Percentiles rank a stretch among this genome's conserved stretches.
Conservation (phyloP, 345 rosid genomes). For the Ailanthus altissimus region DNA sequence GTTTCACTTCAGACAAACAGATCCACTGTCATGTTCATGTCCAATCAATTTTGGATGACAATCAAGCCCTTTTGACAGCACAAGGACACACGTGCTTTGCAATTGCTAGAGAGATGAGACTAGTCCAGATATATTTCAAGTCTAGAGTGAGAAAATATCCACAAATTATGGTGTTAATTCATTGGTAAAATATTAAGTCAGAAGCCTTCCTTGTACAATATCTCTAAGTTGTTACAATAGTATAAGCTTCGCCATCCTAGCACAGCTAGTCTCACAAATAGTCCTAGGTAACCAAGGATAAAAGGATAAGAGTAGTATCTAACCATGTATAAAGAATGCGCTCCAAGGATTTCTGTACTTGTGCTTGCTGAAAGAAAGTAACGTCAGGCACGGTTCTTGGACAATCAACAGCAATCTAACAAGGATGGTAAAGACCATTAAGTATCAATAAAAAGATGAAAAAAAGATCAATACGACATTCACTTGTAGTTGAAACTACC, state of each 20-base stretch:
- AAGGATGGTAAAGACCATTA: conserved; percentile 22
- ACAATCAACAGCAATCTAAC: conserved; percentile 95
- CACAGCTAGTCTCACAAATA: background rate
- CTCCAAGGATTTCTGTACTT: conserved; percentile 97
- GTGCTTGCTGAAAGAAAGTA: conserved; percentile 86
- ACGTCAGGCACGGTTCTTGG: conserved; percentile 99
- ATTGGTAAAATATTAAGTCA: background rate
- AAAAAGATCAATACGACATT: conserved; percentile 8
- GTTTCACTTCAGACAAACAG: too few species aligned
- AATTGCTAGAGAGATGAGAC: background rate
- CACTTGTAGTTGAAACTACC: conserved; percentile 42
- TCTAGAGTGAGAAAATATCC: background rate
- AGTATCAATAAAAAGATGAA: background rate
- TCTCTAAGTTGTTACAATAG: background rate
- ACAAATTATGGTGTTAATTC: background rate
- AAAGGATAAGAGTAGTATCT: conserved; percentile 26
- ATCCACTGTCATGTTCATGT: too few species aligned
- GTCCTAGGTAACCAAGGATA: background rate
- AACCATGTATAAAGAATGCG: conserved; percentile 98
- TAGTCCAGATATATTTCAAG: background rate
- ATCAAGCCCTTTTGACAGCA: too few species aligned
- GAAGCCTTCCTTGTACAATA: background rate
- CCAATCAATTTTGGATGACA: too few species aligned
- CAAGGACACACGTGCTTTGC: too few species aligned
- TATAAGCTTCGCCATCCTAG: background rate